phyloP scores from a whole-genome alignment of 176 grass and related monocot genomes.

The Juncus inflexus region DNA sequence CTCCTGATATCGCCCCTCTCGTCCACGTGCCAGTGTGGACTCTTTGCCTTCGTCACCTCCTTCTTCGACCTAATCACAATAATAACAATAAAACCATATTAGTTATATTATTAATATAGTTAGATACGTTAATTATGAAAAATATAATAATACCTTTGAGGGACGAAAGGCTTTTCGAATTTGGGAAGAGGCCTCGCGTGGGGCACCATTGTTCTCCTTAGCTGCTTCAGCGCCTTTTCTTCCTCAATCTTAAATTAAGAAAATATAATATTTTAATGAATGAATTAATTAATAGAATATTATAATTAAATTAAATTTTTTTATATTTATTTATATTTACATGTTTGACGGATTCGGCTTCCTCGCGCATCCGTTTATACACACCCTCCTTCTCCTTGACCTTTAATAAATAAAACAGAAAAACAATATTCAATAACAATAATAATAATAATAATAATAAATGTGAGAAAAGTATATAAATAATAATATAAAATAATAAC shows the following conservation, averaged over 20 bases:
- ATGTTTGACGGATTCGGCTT: slow-evolving; percentile 69
- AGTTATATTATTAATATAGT: background rate
- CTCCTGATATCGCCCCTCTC: slow-evolving; percentile 41
- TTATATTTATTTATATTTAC: slow-evolving; percentile 27
- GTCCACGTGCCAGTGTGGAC: slow-evolving; percentile 68
- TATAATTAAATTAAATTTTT: background rate
- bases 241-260: slow-evolving; percentile 59
- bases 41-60: slow-evolving; percentile 57
- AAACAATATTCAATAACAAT: background rate
- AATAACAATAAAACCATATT: background rate
- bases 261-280: slow-evolving; percentile 7
- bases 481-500: background rate
- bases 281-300: slow-evolving; percentile 5
- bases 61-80: slow-evolving; percentile 48
- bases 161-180: slow-evolving; percentile 76
- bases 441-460: background rate
- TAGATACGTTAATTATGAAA: slow-evolving; percentile 15
- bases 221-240: slow-evolving; percentile 87
- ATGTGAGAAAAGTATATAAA: background rate
- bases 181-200: slow-evolving; percentile 77
- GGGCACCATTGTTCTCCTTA: slow-evolving; percentile 83
- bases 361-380: slow-evolving; percentile 84
- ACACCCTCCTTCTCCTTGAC: slow-evolving; percentile 70
- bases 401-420: background rate
- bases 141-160: slow-evolving; percentile 44